Evolutionary conservation across 169 alveolate species (phyloP).

Genomic region (Cyclospora cayetanensis): DNA sequence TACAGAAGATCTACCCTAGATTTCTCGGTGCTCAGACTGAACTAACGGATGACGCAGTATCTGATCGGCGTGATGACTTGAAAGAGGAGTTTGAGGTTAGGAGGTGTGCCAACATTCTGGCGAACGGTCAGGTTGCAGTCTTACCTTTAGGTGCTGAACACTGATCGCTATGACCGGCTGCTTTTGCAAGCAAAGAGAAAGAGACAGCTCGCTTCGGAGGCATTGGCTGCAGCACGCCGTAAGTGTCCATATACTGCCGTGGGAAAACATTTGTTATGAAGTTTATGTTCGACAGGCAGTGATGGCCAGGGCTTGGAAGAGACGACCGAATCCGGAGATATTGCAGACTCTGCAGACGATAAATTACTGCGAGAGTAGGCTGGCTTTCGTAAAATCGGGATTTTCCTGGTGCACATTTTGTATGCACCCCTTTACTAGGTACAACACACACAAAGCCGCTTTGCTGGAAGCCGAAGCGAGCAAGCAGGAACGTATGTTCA

Average conservation of each 20-base stretch:
- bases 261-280: neutral
- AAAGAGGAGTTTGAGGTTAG: constrained; percentile 55
- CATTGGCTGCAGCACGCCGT: constrained; percentile 67
- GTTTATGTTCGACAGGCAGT: neutral
- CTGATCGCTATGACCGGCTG: constrained; percentile 70
- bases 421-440: constrained; percentile 19
- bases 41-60: constrained; percentile 5
- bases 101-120: neutral
- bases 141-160: constrained; percentile 66
- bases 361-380: neutral
- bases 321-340: neutral
- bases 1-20: too few species aligned
- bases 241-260: neutral
- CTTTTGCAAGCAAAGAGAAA: constrained; percentile 33
- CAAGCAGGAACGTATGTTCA: constrained; percentile 42
- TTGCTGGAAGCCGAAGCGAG: constrained; percentile 61
- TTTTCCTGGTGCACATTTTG: neutral
- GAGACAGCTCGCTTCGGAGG: constrained; percentile 51
- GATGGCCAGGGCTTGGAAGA: neutral
- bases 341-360: neutral
- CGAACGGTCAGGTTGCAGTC: neutral
- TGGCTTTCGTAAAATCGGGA: neutral
- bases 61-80: constrained; percentile 53
- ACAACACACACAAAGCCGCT: constrained; percentile 56
- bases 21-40: constrained; percentile 14